These are phyloP conservation scores for Plenodomus lindquistii DNA, from an alignment of 2,329 filamentous ascomycete genomes.

Conservation along the genomic window DNA sequence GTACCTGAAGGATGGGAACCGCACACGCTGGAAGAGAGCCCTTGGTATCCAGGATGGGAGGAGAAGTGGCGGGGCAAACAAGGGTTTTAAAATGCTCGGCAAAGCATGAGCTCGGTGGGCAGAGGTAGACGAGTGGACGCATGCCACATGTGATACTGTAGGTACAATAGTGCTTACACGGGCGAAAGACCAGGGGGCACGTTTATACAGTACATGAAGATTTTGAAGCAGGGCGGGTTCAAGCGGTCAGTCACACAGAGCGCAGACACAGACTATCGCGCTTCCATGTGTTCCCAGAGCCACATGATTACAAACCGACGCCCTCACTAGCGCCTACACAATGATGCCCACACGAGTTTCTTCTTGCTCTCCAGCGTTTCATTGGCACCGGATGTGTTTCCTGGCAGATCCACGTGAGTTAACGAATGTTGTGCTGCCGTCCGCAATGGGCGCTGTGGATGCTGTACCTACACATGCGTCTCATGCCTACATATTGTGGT, in stretches of 20 bases:
- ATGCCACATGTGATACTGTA: neutral
- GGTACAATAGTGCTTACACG: neutral
- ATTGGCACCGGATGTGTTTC: neutral
- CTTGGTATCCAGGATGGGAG: constrained; percentile 77
- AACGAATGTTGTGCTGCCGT: neutral
- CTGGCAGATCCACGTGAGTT: neutral
- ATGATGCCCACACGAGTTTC: neutral
- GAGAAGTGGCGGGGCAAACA: constrained; percentile 71
- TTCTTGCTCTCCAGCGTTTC: neutral
- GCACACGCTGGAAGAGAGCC: constrained; percentile 72
- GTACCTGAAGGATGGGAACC: constrained; percentile 67
- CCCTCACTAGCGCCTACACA: neutral
- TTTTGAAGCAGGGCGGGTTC: neutral
- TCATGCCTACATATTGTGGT: neutral
- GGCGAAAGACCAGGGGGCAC: neutral
- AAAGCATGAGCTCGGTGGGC: neutral
- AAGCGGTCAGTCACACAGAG: neutral
- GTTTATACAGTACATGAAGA: neutral
- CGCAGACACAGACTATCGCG: neutral
- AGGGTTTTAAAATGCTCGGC: constrained; percentile 53
- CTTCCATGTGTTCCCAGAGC: neutral
- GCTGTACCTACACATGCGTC: neutral
- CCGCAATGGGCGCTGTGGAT: neutral
- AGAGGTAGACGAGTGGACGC: neutral
- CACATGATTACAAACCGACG: neutral